Evolutionary conservation across 345 rosid genomes (phyloP), one percentile per base, ranked within the genome.

Genomic region (Citrus sp.): DNA sequence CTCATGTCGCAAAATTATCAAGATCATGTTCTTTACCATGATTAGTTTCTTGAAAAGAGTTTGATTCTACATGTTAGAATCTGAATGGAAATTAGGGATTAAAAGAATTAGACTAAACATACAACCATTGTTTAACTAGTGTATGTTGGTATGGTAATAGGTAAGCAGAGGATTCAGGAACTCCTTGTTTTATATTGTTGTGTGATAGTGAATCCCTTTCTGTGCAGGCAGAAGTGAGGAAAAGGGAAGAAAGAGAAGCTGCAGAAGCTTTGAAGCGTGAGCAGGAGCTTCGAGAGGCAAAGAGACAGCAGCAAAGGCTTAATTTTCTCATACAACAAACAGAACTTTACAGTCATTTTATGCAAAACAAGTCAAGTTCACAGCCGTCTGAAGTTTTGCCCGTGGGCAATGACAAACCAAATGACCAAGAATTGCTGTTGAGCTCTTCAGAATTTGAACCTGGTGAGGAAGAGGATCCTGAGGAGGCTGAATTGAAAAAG

Each of bases 311-410:
- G 84, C 98, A 93, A 80, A 93, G 98, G 80, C 99, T 97, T 80
- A 97, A 97, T 86, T 97, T 94, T 83, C 97, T 97, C 70, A 93
- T 97, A 84, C 92, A 93, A 73, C 99, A 94, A 87, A 97, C 99
- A 24, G 99, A 97, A 82, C 90, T 97, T 77, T 97, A 92, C 84
- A 93, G 98, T 83, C 99, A 97, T 84, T 97, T 97, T 84, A 97
- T 97, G 99, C 98, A 92, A 84, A 92, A 97, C 82, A 97, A 97
- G 83, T 83, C 94, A 59, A 90, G 83, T 81, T 82, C 94, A 60
- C 89, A 88, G 89, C 88, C 97, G 32, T 81, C 88, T 59, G 92
- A 90, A 81, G 86, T 88, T 80, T 80, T 91, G 76, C 72, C 89
- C 2, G 65, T 73, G 67, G 93, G 75, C 71, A 91, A 92, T 83